Conservation (phyloP, 1,284 basidiomycete species). For the Ustilago vetiveriae region DNA sequence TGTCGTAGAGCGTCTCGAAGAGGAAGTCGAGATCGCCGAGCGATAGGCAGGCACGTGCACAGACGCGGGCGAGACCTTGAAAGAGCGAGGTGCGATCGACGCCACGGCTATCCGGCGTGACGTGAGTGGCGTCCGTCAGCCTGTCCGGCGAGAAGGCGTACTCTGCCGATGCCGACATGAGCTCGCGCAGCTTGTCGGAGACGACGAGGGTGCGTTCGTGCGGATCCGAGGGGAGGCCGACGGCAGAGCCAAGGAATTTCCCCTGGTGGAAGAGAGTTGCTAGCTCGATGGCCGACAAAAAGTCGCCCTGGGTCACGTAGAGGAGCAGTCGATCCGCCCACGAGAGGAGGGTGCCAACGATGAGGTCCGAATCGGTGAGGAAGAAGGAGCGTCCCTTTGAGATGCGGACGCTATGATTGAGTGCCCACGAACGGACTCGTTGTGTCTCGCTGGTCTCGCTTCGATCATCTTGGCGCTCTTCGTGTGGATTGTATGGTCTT, state of each 20-base stretch:
- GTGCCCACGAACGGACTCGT: slow-evolving; percentile 22
- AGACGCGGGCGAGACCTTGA: slow-evolving; percentile 83
- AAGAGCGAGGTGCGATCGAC: slow-evolving; percentile 91
- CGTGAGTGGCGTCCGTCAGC: slow-evolving; percentile 86
- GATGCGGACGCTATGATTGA: slow-evolving; percentile 74
- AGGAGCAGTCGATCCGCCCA: slow-evolving; percentile 94
- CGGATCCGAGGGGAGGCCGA: slow-evolving; percentile 80
- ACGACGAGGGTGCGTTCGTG: slow-evolving; percentile 75
- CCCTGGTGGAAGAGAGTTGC: slow-evolving; percentile 85
- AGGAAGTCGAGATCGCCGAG: slow-evolving; percentile 84
- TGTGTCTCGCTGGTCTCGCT: neutral
- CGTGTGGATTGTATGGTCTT: slow-evolving; percentile 22
- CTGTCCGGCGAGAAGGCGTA: slow-evolving; percentile 95
- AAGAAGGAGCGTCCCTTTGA: slow-evolving; percentile 92
- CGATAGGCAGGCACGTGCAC: slow-evolving; percentile 82
- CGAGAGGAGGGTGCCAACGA: slow-evolving; percentile 85
- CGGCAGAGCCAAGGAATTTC: slow-evolving; percentile 82
- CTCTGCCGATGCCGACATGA: slow-evolving; percentile 85
- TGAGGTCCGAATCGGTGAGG: slow-evolving; percentile 73
- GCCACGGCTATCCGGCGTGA: slow-evolving; percentile 82
- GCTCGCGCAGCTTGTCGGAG: slow-evolving; percentile 79
- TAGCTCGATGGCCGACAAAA: slow-evolving; percentile 87
- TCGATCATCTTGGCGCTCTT: slow-evolving; percentile 6
- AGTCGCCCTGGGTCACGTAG: slow-evolving; percentile 85
- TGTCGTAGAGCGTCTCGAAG: slow-evolving; percentile 87